Evolutionary conservation across 192 early-diverging fungal species (phyloP).

Genomic region (Coemansia sp.): DNA sequence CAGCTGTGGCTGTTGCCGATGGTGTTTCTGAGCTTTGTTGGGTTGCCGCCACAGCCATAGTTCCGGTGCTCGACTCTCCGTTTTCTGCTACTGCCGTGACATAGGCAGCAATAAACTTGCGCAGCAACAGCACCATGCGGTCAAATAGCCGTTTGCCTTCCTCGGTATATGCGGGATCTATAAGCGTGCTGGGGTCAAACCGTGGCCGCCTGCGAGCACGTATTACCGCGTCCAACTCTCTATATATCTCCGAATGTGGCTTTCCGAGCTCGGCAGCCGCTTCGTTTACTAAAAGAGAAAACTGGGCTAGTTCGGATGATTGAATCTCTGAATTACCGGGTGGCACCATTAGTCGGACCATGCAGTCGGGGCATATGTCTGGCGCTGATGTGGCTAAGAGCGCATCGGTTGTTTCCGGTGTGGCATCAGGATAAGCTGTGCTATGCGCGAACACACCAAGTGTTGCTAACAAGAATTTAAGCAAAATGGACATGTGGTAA

Average conservation of each 20-base stretch:
- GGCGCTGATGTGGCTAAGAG: not conserved
- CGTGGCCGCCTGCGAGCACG: slow-evolving; percentile 27
- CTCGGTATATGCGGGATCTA: slow-evolving; percentile 17
- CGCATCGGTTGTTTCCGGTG: not conserved
- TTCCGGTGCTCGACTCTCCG: not conserved
- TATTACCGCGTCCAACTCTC: slow-evolving; percentile 16
- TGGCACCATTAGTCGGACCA: slow-evolving; percentile 20
- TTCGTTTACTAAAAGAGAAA: slow-evolving; percentile 19
- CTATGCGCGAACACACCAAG: not conserved
- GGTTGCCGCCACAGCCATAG: not conserved
- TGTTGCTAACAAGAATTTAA: too few relatives aligned
- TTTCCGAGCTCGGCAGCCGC: slow-evolving; percentile 13
- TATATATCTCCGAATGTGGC: slow-evolving; percentile 10
- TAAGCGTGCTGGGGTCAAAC: slow-evolving; percentile 8
- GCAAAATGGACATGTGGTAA: too few relatives aligned
- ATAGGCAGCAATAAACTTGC: slow-evolving; percentile 25
- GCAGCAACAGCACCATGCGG: slow-evolving; percentile 32
- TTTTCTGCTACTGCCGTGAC: slow-evolving; percentile 24
- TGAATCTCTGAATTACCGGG: slow-evolving; percentile 1
- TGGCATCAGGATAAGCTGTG: not conserved
- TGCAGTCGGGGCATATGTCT: slow-evolving; percentile 14
- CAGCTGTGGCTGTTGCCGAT: not conserved
- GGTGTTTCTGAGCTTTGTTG: not conserved
- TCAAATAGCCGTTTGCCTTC: slow-evolving; percentile 23
- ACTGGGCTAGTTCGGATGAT: slow-evolving; percentile 10